phyloP scores from a whole-genome alignment of 306 rosid genomes.

The Sicyos baderoa region DNA sequence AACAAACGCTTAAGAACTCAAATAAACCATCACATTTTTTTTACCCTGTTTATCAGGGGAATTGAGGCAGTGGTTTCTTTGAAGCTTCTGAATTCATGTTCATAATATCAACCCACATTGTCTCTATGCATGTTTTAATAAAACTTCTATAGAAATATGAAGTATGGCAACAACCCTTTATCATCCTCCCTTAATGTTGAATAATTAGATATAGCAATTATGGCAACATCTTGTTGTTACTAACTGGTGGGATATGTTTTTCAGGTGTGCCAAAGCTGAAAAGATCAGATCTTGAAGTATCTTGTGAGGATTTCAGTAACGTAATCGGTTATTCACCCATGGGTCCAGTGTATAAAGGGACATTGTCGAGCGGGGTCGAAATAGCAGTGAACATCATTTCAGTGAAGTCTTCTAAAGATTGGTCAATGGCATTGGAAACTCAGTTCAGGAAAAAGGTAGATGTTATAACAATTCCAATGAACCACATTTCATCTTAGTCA shows the following conservation, averaged over 20 bases:
- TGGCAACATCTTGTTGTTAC: neutral
- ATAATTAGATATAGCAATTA: neutral
- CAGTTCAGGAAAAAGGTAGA: slow-evolving; percentile 83
- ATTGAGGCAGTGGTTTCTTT: too few relatives aligned
- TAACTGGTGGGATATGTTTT: slow-evolving; percentile 2
- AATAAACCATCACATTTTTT: neutral
- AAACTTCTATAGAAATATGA: neutral
- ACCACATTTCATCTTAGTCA: neutral
- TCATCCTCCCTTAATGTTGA: neutral
- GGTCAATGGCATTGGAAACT: slow-evolving; percentile 57
- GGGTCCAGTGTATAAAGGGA: slow-evolving; percentile 84
- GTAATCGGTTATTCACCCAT: slow-evolving; percentile 64
- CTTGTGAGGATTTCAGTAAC: slow-evolving; percentile 97
- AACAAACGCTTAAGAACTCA: neutral
- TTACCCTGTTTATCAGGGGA: too few relatives aligned
- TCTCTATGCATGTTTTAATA: neutral
- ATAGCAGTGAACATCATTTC: slow-evolving; percentile 72
- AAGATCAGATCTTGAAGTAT: slow-evolving; percentile 78
- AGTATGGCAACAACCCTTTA: neutral
- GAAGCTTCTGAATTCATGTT: neutral
- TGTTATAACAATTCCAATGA: slow-evolving; percentile 5
- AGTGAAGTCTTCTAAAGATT: slow-evolving; percentile 41
- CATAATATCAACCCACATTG: neutral
- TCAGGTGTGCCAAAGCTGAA: slow-evolving; percentile 87
- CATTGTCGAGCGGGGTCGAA: slow-evolving; percentile 90